A percentile compares a stretch with the other conserved stretches of the same genome.
Evolutionary conservation across 1,284 basidiomycete genomes (phyloP).

Genomic region (Blastosporella zonata): DNA sequence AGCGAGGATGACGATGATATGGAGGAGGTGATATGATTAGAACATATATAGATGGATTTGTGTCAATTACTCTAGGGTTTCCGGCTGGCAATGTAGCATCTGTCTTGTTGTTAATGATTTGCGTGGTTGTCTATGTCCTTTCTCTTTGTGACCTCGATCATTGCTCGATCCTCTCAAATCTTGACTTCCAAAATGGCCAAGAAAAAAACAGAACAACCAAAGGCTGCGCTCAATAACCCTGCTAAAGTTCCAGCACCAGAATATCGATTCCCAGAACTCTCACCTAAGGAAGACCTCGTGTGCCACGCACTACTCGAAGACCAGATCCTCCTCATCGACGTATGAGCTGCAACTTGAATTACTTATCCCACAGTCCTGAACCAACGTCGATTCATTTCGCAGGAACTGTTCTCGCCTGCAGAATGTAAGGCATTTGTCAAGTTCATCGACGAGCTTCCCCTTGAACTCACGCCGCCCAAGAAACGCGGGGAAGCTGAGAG

Average conservation of each 20-base stretch:
- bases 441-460: constrained; percentile 60
- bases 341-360: constrained; percentile 29
- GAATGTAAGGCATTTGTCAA: constrained; percentile 65
- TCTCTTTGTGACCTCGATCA: too few species aligned
- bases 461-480: constrained; percentile 70
- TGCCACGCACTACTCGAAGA: constrained; percentile 52
- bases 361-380: background rate
- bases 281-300: constrained; percentile 42
- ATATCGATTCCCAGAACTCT: constrained; percentile 31
- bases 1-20: constrained; percentile 36
- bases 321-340: constrained; percentile 66
- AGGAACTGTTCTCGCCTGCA: constrained; percentile 55
- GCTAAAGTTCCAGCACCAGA: constrained; percentile 10
- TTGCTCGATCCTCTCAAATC: background rate
- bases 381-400: background rate
- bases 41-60: background rate
- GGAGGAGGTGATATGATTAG: constrained; percentile 32
- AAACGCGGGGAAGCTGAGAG: constrained; percentile 75
- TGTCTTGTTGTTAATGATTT: too few species aligned
- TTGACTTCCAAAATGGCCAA: constrained; percentile 13
- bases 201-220: constrained; percentile 12
- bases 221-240: background rate
- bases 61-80: background rate
- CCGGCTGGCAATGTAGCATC: background rate
- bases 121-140: too few species aligned